These are phyloP conservation scores for Akanthomyces lecanii DNA, from an alignment of 2,329 filamentous ascomycete genomes.

Conservation along the genomic window DNA sequence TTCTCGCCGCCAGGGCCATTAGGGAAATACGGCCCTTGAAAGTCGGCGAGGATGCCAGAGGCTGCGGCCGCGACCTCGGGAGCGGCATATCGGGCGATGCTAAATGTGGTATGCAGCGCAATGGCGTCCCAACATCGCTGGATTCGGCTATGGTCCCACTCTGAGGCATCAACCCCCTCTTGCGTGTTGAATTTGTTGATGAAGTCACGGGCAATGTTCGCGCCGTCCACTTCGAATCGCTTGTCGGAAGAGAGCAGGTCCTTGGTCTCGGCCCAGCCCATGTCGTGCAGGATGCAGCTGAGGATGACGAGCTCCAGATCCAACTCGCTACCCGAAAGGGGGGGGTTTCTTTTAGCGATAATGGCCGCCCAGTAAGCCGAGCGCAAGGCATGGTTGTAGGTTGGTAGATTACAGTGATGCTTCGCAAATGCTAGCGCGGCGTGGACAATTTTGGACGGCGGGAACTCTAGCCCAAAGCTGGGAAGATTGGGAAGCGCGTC, in stretches of 20 bases:
- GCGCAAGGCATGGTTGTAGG: conserved; percentile 18
- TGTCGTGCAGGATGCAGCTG: conserved; percentile 20
- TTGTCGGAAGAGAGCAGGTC: conserved; percentile 14
- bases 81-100: conserved; percentile 16
- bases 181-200: not conserved
- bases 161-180: not conserved
- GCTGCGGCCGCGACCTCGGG: conserved; percentile 15
- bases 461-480: not conserved
- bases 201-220: conserved; percentile 18
- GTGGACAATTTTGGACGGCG: not conserved
- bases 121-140: conserved; percentile 20
- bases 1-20: conserved; percentile 6
- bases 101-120: conserved; percentile 18
- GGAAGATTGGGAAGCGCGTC: not conserved
- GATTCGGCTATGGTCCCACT: conserved; percentile 12
- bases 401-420: conserved; percentile 15
- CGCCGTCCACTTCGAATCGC: conserved; percentile 21
- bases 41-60: conserved; percentile 16
- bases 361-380: conserved; percentile 18
- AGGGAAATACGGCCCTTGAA: conserved; percentile 16
- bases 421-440: conserved; percentile 9
- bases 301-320: conserved; percentile 17
- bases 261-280: conserved; percentile 19
- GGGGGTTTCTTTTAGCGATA: conserved; percentile 12
- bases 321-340: not conserved